A percentile compares a stretch with the other conserved stretches of the same genome.
phyloP scores from a whole-genome alignment of 176 grass and related monocot species.

The Thinopyrum elongatum region DNA sequence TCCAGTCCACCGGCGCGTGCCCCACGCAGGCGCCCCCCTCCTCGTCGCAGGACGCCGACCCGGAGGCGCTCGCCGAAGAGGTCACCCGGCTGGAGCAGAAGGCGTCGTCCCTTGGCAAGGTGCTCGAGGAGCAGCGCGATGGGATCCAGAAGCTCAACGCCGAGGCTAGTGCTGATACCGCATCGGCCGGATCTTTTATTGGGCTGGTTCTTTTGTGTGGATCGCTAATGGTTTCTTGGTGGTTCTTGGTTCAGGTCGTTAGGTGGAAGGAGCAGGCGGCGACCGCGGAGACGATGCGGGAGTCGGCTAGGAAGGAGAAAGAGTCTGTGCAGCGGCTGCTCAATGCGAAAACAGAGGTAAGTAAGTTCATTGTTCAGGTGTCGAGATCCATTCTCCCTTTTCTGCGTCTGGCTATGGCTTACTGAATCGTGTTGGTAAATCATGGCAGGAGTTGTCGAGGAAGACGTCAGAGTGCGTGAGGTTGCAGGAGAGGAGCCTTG shows the following conservation, averaged over 20 bases:
- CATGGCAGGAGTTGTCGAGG: constrained; percentile 63
- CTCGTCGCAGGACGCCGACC: constrained; percentile 17
- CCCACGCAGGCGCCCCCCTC: constrained; percentile 16
- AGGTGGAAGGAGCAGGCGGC: constrained; percentile 48
- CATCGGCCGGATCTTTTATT: neutral
- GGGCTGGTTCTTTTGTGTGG: neutral
- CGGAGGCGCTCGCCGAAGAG: constrained; percentile 54
- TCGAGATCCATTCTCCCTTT: neutral
- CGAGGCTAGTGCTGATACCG: constrained; percentile 34
- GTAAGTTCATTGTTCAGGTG: neutral
- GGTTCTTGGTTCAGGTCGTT: constrained; percentile 26
- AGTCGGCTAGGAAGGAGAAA: constrained; percentile 65
- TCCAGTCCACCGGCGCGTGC: constrained; percentile 68
- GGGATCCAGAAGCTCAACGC: constrained; percentile 51
- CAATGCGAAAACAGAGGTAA: constrained; percentile 63
- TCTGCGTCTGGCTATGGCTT: neutral
- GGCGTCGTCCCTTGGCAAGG: constrained; percentile 40
- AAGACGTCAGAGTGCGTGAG: constrained; percentile 66
- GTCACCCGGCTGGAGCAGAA: constrained; percentile 62
- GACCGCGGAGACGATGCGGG: constrained; percentile 25
- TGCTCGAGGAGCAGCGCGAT: constrained; percentile 49
- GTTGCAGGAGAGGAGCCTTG: constrained; percentile 85
- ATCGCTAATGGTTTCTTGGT: constrained; percentile 12
- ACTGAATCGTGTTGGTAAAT: neutral
- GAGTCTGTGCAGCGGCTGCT: constrained; percentile 49